These are phyloP conservation scores for Colletotrichum camelliae DNA, from an alignment of 2,329 filamentous ascomycete genomes.

Conservation along the genomic window DNA sequence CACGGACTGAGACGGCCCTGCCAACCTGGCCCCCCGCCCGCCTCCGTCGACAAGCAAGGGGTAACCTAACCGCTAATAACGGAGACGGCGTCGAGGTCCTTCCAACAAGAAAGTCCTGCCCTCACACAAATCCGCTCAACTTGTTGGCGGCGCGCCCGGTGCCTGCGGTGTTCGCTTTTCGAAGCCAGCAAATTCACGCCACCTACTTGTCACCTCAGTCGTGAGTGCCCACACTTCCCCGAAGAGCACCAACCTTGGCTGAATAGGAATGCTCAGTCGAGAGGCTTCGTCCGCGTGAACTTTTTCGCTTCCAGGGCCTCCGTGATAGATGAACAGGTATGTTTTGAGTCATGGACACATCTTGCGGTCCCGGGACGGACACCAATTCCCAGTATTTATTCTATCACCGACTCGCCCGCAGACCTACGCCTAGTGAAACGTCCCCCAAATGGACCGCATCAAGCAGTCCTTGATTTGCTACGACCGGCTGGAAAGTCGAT, in stretches of 20 bases:
- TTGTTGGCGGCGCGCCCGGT: not conserved
- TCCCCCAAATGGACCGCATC: not conserved
- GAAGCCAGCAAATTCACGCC: not conserved
- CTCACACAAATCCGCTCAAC: not conserved
- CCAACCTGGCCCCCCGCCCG: not conserved
- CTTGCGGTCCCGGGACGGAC: not conserved
- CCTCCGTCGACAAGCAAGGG: slow-evolving; percentile 14
- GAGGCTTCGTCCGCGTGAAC: not conserved
- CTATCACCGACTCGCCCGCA: not conserved
- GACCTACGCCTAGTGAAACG: not conserved
- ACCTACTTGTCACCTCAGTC: not conserved
- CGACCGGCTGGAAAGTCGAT: not conserved
- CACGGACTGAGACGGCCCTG: not conserved
- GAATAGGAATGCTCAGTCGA: not conserved
- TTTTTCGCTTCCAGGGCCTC: not conserved
- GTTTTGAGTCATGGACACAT: not conserved
- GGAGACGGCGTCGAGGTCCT: not conserved
- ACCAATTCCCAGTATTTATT: not conserved
- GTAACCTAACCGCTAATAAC: not conserved
- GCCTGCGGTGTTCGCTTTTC: not conserved
- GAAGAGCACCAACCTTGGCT: not conserved
- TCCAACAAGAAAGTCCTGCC: not conserved
- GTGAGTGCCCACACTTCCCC: not conserved
- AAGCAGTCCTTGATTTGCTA: not conserved
- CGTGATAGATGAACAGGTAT: not conserved